These are phyloP conservation scores for Coffea humblotiana DNA, from an alignment of 305 asterid species.

Conservation along the genomic window DNA sequence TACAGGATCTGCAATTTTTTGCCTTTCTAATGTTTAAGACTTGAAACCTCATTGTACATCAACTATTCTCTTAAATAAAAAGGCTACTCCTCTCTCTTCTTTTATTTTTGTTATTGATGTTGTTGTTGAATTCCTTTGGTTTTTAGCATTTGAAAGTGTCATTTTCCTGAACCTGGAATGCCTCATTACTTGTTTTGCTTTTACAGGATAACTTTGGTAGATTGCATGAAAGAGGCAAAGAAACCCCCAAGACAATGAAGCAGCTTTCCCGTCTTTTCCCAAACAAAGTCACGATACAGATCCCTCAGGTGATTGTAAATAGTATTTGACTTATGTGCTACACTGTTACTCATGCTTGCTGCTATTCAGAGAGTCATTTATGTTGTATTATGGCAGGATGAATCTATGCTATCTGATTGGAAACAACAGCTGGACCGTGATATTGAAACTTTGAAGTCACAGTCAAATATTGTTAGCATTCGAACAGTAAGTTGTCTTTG, in stretches of 20 bases:
- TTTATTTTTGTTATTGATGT: too few species aligned
- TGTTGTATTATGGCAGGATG: slow-evolving; percentile 56
- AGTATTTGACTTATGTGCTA: slow-evolving; percentile 17
- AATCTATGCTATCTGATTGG: slow-evolving; percentile 72
- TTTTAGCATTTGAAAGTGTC: background rate
- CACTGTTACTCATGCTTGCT: slow-evolving; percentile 1
- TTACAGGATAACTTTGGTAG: slow-evolving; percentile 70
- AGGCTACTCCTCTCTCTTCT: background rate
- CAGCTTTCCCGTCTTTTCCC: slow-evolving; percentile 92
- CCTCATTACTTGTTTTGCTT: background rate
- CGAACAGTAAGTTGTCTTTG: slow-evolving; percentile 50
- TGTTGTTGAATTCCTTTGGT: background rate
- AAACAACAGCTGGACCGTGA: slow-evolving; percentile 84
- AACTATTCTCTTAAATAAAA: background rate
- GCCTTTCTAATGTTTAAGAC: background rate
- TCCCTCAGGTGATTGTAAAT: slow-evolving; percentile 68
- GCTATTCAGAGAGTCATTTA: slow-evolving; percentile 8
- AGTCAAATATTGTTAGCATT: slow-evolving; percentile 70
- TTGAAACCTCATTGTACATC: background rate
- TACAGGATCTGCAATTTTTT: background rate
- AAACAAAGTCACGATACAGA: slow-evolving; percentile 78
- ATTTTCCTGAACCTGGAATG: background rate
- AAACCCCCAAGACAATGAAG: slow-evolving; percentile 77
- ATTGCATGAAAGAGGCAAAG: slow-evolving; percentile 80
- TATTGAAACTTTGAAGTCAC: slow-evolving; percentile 76